Conservation (phyloP, 129 eudicot genomes). For the Flaveria brownii region DNA sequence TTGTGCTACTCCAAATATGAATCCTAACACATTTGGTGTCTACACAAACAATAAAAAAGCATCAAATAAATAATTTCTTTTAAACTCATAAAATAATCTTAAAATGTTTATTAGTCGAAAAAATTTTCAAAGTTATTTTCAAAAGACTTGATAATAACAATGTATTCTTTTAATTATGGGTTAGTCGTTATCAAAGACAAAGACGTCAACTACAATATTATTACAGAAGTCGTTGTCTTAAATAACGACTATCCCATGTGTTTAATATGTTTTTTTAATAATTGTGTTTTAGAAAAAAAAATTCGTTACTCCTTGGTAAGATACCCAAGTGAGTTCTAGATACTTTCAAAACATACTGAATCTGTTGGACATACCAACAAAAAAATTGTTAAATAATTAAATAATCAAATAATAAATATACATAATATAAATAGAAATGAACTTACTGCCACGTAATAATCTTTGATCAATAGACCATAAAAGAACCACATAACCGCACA, state of each 20-base stretch:
- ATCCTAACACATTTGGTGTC: constrained; percentile 71
- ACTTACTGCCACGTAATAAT: constrained; percentile 72
- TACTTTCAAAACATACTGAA: neutral
- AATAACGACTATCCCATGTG: too few species aligned
- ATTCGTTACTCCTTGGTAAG: neutral
- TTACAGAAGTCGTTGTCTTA: too few species aligned
- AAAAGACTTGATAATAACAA: too few species aligned
- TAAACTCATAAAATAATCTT: too few species aligned
- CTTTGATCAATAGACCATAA: constrained; percentile 60
- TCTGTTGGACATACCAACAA: neutral
- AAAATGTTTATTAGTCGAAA: too few species aligned
- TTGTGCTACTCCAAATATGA: constrained; percentile 57
- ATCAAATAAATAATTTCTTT: neutral
- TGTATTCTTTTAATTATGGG: too few species aligned
- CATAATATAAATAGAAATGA: neutral
- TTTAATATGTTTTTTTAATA: too few species aligned
- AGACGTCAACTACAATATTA: too few species aligned
- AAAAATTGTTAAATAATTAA: neutral
- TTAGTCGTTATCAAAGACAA: too few species aligned
- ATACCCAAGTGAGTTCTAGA: neutral
- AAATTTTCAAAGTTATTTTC: too few species aligned
- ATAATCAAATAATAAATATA: neutral
- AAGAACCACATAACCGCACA: constrained; percentile 77
- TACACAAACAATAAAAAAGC: constrained; percentile 2
- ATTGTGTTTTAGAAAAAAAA: too few species aligned